A percentile compares a stretch with the other conserved stretches of the same genome.
Evolutionary conservation across 495 filamentous ascomycete genomes (phyloP).

Genomic region (Durotheca rogersii): DNA sequence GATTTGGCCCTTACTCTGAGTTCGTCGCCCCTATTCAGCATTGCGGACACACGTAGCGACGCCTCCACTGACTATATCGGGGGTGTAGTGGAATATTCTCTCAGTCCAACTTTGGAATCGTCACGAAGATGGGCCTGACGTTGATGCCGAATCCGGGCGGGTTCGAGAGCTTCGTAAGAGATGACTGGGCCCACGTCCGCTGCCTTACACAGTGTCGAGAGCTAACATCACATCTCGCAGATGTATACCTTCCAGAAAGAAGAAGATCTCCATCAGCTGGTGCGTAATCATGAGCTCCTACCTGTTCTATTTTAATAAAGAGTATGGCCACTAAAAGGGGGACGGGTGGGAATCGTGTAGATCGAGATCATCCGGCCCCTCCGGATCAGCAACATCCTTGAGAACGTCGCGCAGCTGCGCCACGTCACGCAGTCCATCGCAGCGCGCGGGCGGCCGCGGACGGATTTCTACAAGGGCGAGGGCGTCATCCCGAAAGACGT

Average conservation of each 20-base stretch:
- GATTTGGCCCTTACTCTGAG: slow-evolving; percentile 57
- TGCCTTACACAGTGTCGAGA: not conserved
- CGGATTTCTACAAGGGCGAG: slow-evolving; percentile 44
- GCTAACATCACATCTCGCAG: slow-evolving; percentile 19
- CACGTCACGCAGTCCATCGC: slow-evolving; percentile 54
- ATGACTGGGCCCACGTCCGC: not conserved
- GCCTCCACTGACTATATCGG: slow-evolving; percentile 2
- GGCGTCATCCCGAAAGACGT: slow-evolving; percentile 42
- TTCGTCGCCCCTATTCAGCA: slow-evolving; percentile 40
- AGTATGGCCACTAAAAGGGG: too few species aligned
- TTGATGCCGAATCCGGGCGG: slow-evolving; percentile 51
- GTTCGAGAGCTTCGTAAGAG: slow-evolving; percentile 47
- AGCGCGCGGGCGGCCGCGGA: slow-evolving; percentile 45
- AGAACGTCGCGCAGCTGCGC: slow-evolving; percentile 58
- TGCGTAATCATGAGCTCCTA: slow-evolving; percentile 13
- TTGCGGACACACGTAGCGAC: not conserved
- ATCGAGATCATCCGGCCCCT: slow-evolving; percentile 55
- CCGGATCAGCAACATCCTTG: slow-evolving; percentile 50
- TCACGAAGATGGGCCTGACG: slow-evolving; percentile 54
- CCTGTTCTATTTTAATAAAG: too few species aligned
- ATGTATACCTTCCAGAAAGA: slow-evolving; percentile 53
- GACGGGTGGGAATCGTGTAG: too few species aligned
- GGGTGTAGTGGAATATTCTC: slow-evolving; percentile 51
- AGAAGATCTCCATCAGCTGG: slow-evolving; percentile 48
- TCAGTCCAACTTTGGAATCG: slow-evolving; percentile 56